These are phyloP conservation scores for Brasilioporus rufonigricans DNA, from an alignment of 768 basidiomycete species.

Conservation along the genomic window DNA sequence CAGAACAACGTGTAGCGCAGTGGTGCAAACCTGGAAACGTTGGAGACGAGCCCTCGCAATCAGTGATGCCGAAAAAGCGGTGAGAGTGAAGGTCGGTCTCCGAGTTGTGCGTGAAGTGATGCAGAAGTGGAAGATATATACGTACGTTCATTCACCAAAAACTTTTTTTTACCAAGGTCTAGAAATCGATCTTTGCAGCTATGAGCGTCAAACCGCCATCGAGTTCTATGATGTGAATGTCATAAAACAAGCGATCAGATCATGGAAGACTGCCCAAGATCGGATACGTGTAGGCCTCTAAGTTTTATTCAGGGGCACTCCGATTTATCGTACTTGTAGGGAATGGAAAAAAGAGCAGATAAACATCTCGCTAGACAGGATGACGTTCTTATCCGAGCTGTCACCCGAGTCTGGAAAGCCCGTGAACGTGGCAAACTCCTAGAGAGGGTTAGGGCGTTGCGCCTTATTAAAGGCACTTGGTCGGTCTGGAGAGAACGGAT, in stretches of 20 bases:
- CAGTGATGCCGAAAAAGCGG: slow-evolving; percentile 41
- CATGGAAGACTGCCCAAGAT: slow-evolving; percentile 55
- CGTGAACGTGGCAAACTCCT: slow-evolving; percentile 60
- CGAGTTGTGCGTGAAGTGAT: slow-evolving; percentile 51
- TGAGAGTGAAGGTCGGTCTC: slow-evolving; percentile 43
- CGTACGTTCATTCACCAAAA: slow-evolving; percentile 40
- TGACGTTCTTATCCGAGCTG: slow-evolving; percentile 53
- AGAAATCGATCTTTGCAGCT: slow-evolving; percentile 34
- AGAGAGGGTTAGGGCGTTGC: slow-evolving; percentile 46
- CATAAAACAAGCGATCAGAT: slow-evolving; percentile 44
- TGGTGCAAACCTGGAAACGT: slow-evolving; percentile 48
- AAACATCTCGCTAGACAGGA: slow-evolving; percentile 60
- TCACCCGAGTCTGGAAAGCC: slow-evolving; percentile 66
- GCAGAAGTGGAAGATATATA: slow-evolving; percentile 53
- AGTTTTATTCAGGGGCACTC: not conserved
- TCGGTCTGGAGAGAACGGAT: slow-evolving; percentile 49
- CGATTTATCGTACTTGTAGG: slow-evolving; percentile 39
- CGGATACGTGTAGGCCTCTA: slow-evolving; percentile 46
- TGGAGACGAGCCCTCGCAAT: slow-evolving; percentile 55
- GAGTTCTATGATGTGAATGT: slow-evolving; percentile 41
- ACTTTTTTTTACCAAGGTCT: not conserved
- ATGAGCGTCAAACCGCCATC: slow-evolving; percentile 42
- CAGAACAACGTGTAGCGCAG: slow-evolving; percentile 34
- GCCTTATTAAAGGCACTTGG: slow-evolving; percentile 47
- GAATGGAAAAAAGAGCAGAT: slow-evolving; percentile 51